Conservation (phyloP, 164 flowering plant genomes). For the Dillenia suffruticosa region DNA sequence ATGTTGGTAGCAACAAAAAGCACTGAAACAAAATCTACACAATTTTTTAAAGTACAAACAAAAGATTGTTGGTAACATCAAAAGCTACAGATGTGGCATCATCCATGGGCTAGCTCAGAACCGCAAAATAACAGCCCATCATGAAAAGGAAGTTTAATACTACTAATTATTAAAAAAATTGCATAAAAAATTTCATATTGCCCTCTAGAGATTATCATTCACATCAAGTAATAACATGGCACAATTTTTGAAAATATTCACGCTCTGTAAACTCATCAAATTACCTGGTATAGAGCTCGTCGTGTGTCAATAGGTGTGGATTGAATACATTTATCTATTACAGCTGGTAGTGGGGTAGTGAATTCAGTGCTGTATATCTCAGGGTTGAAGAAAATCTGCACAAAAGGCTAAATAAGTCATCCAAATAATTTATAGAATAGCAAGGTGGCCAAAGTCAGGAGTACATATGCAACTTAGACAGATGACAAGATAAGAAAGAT, state of each 20-base stretch:
- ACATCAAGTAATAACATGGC: too few relatives aligned
- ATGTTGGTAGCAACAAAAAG: too few relatives aligned
- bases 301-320: constrained; percentile 98
- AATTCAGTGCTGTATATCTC: constrained; percentile 82
- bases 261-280: constrained; percentile 1
- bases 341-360: constrained; percentile 75
- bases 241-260: background rate
- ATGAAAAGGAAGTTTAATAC: too few relatives aligned
- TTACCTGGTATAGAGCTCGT: constrained; percentile 91
- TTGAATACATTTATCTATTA: constrained; percentile 95
- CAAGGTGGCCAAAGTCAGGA: constrained; percentile 6
- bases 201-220: background rate
- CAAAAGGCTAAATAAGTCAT: constrained; percentile 10
- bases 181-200: background rate
- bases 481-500: too few relatives aligned
- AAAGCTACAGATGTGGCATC: too few relatives aligned
- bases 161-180: too few relatives aligned
- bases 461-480: background rate
- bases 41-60: too few relatives aligned
- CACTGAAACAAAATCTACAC: too few relatives aligned
- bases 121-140: too few relatives aligned
- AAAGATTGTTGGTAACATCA: too few relatives aligned
- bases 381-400: constrained; percentile 90
- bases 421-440: constrained; percentile 3
- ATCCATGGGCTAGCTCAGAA: too few relatives aligned